phyloP scores from a whole-genome alignment of 306 rosid genomes.

The Comarum palustre region DNA sequence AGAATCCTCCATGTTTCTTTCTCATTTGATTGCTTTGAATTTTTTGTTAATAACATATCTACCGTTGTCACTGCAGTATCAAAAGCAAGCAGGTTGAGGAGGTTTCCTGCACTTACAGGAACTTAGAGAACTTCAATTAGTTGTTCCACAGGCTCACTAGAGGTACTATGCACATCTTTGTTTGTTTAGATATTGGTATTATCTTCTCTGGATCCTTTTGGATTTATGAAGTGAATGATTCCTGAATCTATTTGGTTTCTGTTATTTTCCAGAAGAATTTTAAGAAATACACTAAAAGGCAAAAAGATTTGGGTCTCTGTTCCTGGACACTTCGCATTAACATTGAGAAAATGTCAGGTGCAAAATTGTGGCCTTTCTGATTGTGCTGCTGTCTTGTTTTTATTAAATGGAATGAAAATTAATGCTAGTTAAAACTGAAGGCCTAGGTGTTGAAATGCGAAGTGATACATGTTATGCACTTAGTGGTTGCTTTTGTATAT shows the following conservation, averaged over 20 bases:
- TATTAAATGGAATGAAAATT: not conserved
- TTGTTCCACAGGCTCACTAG: constrained; percentile 63
- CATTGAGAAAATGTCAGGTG: constrained; percentile 6
- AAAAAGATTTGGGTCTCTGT: not conserved
- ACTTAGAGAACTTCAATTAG: constrained; percentile 71
- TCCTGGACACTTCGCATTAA: constrained; percentile 2
- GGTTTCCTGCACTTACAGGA: constrained; percentile 57
- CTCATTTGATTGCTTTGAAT: constrained; percentile 24
- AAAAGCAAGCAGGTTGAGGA: constrained; percentile 96
- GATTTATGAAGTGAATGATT: not conserved
- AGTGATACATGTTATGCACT: not conserved
- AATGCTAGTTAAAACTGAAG: not conserved
- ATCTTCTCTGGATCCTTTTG: constrained; percentile 1
- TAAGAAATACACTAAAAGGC: not conserved
- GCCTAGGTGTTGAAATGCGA: not conserved
- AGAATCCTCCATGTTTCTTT: constrained; percentile 37
- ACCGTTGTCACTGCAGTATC: constrained; percentile 97
- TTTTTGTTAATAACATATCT: constrained; percentile 55
- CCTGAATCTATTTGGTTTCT: not conserved
- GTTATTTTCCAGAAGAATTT: not conserved
- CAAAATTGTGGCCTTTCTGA: not conserved
- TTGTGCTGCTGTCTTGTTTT: not conserved
- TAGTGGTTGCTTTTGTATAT: not conserved
- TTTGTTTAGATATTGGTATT: constrained; percentile 35
- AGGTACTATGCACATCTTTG: constrained; percentile 74